phyloP scores from a whole-genome alignment of 495 filamentous ascomycete species.

The Alectoria sarmentosa region DNA sequence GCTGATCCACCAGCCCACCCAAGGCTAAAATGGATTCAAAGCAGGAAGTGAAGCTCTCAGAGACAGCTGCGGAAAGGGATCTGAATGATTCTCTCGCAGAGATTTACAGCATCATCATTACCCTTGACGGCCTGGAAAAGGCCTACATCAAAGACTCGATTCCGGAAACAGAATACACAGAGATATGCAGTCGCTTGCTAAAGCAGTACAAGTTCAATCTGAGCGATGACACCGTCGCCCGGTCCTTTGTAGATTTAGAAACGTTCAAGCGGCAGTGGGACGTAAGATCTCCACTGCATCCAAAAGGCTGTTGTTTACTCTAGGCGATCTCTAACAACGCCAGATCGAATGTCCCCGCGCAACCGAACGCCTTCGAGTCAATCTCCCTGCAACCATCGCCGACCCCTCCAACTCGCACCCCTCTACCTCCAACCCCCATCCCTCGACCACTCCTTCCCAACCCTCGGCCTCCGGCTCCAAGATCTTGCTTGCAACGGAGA shows the following conservation, averaged over 20 bases:
- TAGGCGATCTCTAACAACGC: background rate
- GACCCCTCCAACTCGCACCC: slow-evolving; percentile 45
- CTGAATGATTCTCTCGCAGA: slow-evolving; percentile 94
- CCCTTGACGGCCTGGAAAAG: slow-evolving; percentile 90
- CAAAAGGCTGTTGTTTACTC: slow-evolving; percentile 9
- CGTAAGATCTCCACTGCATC: slow-evolving; percentile 44
- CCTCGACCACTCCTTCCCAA: slow-evolving; percentile 36
- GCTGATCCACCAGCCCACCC: background rate
- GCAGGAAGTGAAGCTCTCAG: slow-evolving; percentile 87
- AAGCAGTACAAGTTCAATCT: slow-evolving; percentile 97
- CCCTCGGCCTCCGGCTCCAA: slow-evolving; percentile 56
- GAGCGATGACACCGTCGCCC: slow-evolving; percentile 74
- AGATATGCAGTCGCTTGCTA: slow-evolving; percentile 83
- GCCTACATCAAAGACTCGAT: slow-evolving; percentile 96
- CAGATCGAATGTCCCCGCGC: slow-evolving; percentile 93
- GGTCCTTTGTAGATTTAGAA: slow-evolving; percentile 79
- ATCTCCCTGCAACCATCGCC: slow-evolving; percentile 65
- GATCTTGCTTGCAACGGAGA: slow-evolving; percentile 83
- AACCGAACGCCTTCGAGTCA: slow-evolving; percentile 84
- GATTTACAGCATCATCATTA: slow-evolving; percentile 95
- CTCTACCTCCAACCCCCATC: slow-evolving; percentile 33
- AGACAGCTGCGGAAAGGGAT: slow-evolving; percentile 79
- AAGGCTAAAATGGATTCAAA: slow-evolving; percentile 21
- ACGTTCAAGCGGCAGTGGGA: slow-evolving; percentile 92
- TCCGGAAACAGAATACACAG: slow-evolving; percentile 84